Evolutionary conservation across 2,329 filamentous ascomycete species (phyloP), one percentile per base, ranked within the genome.

Genomic region (Xylaria sp.): DNA sequence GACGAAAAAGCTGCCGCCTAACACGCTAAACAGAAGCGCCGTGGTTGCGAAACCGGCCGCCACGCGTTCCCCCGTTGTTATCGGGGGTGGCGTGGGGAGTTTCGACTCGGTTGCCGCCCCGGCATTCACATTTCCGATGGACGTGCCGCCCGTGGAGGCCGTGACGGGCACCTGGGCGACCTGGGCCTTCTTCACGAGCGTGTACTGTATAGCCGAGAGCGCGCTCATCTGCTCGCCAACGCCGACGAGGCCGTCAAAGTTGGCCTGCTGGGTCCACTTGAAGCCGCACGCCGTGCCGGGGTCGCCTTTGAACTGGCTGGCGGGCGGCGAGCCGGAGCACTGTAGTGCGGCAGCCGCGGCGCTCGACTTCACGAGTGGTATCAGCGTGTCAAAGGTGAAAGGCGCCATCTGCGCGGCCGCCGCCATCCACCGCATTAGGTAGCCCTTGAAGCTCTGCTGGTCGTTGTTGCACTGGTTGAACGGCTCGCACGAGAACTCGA

Each of bases 401-500:
- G 88, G 85, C 1, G 85, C 87, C 73, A 90, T 76, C 75, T 86
- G 83, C 6, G 83, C 79, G 1, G 86, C 85, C 20, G 80, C 81
- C 0, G 87, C 84, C 75, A 90, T 79, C 87, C 90, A 94, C 50
- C 91, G 89, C 29, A 87, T 79, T 29, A 93, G 82, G 77, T 92
- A 93, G 11, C 89, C 91, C 80, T 94, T 94, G 87, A 93, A 94
- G 54, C 85, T 88, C 73, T 86, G 85, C 80, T 93, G 90, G 77
- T 94, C 91, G 69, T 84, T 84, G 79, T 92, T 87, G 83, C 92
- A 94, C 29, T 81, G 82, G 62, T 80, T 79, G 64, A 78, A 78
- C 7, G 78, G 79, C 80, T 94, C 91, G 80, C 92, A 94, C 33
- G 86, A 85, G 68, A 83, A 83, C 79, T 94, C 91, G 73, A 83